Base-by-base conservation (phyloP, 805 yeast genomes). In the Torulaspora maleeae region DNA sequence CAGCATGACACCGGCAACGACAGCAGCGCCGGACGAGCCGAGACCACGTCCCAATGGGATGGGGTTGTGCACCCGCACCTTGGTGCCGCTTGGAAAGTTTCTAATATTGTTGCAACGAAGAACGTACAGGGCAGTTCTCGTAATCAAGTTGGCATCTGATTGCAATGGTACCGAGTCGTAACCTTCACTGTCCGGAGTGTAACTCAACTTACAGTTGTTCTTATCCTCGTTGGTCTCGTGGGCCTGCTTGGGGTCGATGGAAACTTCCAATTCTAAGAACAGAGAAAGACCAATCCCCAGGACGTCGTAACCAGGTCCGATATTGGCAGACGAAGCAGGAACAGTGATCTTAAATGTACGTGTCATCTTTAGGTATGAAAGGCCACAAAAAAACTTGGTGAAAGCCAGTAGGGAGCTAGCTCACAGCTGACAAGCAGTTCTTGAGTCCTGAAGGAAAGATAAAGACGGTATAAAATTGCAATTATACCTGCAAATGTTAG, bases 271-370 rank as follows among this genome's bases (percentile, higher is more conserved):
- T 43, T 82, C 84, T 45, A 93, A 72, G 60, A 71, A 88, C 40
- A 89, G 70, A 50, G 84, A 76, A 53, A 93, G 74, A 37, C 96
- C 96, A 33, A 93, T 83, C 19, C 99, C 99, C 41, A 93, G 71
- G 5, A 93, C 99, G 67, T 93, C 99, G 61, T 91, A 93, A 1
- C 99, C 99, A 8, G 99, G 99, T 7, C 99, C 99, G 42, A 93
- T 91, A 60, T 93, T 93, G 59, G 99, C 99, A 40, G 95, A 86
- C 4, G 98, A 90, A 5, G 98, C 96, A 3, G 99, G 99, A 13
- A 91, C 93, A 44, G 78, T 79, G 55, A 87, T 77, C 36, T 63
- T 66, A 66, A 83, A 83, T 44, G 74, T 70, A 49, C 79, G 73
- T 45, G 36, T 39, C 43, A 39, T 39, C 19, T 30, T 19, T 32